These are phyloP conservation scores for Phytophthora pini DNA, from an alignment of 352 stramenopile species.

Conservation along the genomic window DNA sequence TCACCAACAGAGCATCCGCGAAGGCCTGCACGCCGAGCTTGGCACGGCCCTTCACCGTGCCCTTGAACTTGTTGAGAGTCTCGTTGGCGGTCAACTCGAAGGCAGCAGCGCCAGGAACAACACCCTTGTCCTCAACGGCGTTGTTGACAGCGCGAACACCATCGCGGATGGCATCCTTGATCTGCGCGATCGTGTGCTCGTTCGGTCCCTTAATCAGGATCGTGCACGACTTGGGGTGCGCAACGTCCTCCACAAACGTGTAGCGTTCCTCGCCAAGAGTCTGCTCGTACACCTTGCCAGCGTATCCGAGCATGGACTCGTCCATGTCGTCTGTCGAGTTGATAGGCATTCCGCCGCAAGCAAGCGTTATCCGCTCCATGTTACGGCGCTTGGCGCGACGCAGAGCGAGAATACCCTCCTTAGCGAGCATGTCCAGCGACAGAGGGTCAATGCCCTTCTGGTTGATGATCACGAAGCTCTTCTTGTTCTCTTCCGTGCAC, in stretches of 20 bases:
- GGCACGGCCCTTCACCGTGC: constrained; percentile 93
- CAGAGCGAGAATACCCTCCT: constrained; percentile 99
- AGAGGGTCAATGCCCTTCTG: constrained; percentile 99
- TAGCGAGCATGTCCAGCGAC: constrained; percentile 99
- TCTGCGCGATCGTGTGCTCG: constrained; percentile 98
- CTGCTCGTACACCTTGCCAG: constrained; percentile 98
- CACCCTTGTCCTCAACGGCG: constrained; percentile 96
- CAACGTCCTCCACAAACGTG: constrained; percentile 99
- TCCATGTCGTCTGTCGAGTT: constrained; percentile 99
- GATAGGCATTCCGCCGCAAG: constrained; percentile 98
- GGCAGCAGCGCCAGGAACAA: constrained; percentile 96
- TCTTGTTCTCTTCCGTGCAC: constrained; percentile 95
- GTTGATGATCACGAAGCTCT: constrained; percentile 99
- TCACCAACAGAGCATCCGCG: constrained; percentile 96
- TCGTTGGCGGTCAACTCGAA: constrained; percentile 96
- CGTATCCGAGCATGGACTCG: constrained; percentile 95
- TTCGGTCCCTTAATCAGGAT: constrained; percentile 99
- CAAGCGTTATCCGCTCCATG: constrained; percentile 99
- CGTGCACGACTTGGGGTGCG: constrained; percentile 97
- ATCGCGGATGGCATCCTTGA: constrained; percentile 99
- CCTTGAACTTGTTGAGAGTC: constrained; percentile 88
- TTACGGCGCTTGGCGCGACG: constrained; percentile 99
- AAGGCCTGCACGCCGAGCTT: constrained; percentile 99
- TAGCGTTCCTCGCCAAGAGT: constrained; percentile 99
- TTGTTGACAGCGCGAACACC: constrained; percentile 98